Evolutionary conservation across 805 yeast species (phyloP), one percentile per base, ranked within the genome.

Genomic region (Ogataea methanolica): DNA sequence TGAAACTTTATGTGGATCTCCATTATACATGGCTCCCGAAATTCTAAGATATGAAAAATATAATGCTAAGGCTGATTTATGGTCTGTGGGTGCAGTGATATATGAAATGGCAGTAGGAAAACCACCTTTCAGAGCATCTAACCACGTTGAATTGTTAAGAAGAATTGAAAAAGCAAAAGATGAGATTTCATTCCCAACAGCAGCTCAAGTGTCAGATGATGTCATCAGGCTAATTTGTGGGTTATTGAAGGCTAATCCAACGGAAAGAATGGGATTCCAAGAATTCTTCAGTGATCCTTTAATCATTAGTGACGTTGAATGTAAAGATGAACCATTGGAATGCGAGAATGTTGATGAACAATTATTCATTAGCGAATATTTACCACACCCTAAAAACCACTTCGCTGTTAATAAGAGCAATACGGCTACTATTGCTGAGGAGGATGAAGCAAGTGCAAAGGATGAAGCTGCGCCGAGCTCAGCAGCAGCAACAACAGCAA

Each of bases 1-100:
- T 1, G 99, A 94, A 63, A 94, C 99, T 1, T 72, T 94, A 55
- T 94, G 99, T 74, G 99, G 99, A 1, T 88, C 96, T 11, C 99
- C 99, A 3, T 75, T 94, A 39, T 94, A 94, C 68, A 94, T 94
- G 99, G 99, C 99, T 0, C 99, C 99, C 0, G 99, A 94, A 68
- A 94, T 94, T 42, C 72, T 94, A 57, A 76, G 96, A 53, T 91
- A 88, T 61, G 97, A 94, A 64, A 94, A 90, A 67, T 94, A 94
- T 69, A 90, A 91, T 57, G 99, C 98, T 5, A 91, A 90, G 64
- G 98, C 97, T 0, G 99, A 94, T 63, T 69, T 94, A 53, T 94
- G 99, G 99, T 90, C 97, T 6, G 96, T 92, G 5, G 99, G 99
- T 4, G 95, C 98, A 1, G 98, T 94, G 1, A 70, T 91, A 12